Percentiles rank a stretch among this genome's conserved stretches.
These are phyloP conservation scores for Soucietia sequanensis DNA, from an alignment of 805 yeast genomes.

Conservation along the genomic window DNA sequence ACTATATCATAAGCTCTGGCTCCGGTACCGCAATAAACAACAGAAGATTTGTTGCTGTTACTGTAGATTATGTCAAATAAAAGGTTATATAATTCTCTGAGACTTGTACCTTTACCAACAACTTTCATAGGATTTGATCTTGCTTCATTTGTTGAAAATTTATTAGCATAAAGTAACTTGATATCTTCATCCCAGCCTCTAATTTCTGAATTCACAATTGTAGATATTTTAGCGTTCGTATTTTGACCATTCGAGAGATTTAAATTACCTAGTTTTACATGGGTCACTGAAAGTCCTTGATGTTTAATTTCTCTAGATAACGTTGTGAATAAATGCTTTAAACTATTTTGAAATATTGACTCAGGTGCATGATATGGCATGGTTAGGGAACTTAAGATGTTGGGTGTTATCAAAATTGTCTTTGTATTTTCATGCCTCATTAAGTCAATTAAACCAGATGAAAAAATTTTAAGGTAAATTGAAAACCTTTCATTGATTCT, in stretches of 20 bases:
- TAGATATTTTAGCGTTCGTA: conserved; percentile 20
- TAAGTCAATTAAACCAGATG: conserved; percentile 54
- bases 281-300: conserved; percentile 37
- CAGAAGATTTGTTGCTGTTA: conserved; percentile 20
- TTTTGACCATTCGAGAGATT: conserved; percentile 24
- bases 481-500: conserved; percentile 45
- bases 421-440: conserved; percentile 51
- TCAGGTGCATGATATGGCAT: conserved; percentile 69
- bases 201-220: conserved; percentile 34
- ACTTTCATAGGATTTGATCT: conserved; percentile 28
- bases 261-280: conserved; percentile 40
- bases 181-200: conserved; percentile 38
- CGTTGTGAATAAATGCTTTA: conserved; percentile 35
- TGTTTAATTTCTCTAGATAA: conserved; percentile 35
- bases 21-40: conserved; percentile 43
- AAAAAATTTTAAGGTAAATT: conserved; percentile 50
- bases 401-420: conserved; percentile 53
- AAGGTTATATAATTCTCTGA: conserved; percentile 38
- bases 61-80: conserved; percentile 38
- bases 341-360: conserved; percentile 47
- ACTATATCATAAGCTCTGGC: conserved; percentile 38
- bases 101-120: conserved; percentile 27
- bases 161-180: conserved; percentile 29
- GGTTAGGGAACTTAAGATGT: conserved; percentile 50
- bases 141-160: conserved; percentile 30